Evolutionary conservation across 2,329 filamentous ascomycete species (phyloP).

Genomic region (Magnaporthiopsis poae): DNA sequence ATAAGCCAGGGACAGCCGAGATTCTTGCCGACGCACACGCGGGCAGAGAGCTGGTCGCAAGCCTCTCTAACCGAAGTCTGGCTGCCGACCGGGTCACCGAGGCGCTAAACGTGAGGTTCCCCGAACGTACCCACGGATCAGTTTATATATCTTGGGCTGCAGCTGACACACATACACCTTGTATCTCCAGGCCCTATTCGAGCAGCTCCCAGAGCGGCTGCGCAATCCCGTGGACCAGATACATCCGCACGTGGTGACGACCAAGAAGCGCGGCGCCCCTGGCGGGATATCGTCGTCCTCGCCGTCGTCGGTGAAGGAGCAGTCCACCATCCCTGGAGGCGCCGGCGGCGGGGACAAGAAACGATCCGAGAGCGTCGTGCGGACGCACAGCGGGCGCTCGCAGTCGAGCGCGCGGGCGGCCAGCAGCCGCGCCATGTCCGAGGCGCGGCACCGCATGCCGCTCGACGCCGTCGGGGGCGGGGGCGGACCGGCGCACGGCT

Average conservation of each 20-base stretch:
- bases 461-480: constrained; percentile 16
- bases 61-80: constrained; percentile 72
- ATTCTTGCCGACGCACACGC: constrained; percentile 77
- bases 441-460: constrained; percentile 17
- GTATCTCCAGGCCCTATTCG: constrained; percentile 62
- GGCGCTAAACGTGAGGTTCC: constrained; percentile 44
- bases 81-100: constrained; percentile 78
- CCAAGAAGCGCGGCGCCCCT: constrained; percentile 49
- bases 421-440: background rate
- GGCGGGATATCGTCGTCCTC: constrained; percentile 15
- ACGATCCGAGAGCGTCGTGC: background rate
- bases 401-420: background rate
- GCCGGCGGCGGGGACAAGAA: background rate
- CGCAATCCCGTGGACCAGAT: constrained; percentile 38
- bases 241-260: constrained; percentile 28
- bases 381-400: background rate
- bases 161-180: background rate
- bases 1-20: constrained; percentile 63
- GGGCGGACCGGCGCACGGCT: constrained; percentile 22
- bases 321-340: no score
- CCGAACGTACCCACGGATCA: no score
- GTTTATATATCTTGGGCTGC: constrained; percentile 6
- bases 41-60: constrained; percentile 71
- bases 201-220: constrained; percentile 66
- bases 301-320: background rate